Base-by-base conservation (phyloP, 2,329 filamentous ascomycete species). In the Alternaria viburni region DNA sequence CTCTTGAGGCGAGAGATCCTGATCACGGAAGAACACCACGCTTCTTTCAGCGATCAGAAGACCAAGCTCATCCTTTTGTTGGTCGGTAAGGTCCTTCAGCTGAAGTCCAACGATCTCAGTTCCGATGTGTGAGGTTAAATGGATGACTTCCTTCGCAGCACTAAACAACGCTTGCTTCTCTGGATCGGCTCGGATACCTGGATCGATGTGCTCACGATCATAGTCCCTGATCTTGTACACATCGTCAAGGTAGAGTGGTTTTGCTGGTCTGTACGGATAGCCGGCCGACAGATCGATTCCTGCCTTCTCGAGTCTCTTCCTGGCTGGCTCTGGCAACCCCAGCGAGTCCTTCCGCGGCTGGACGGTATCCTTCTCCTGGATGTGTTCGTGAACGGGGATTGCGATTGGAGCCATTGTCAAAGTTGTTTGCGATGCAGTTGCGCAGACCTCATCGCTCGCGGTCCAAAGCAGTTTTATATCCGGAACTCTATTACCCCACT, bases 191-290 rank as follows among this genome's bases (percentile, higher is more conserved):
- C 90, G 85, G 77, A 78, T 77, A 66, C 64, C 74, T 54, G 65
- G 79, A 73, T 68, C 81, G 62, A 73, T 77, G 71, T 68, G 69
- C 69, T 74, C 66, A 72, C 72, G 71, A 54, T 75, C 73, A 44
- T 74, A 74, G 75, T 87, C 83, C 17, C 90, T 82, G 73, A 93
- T 90, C 51, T 86, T 87, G 78, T 87, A 88, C 4, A 90, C 88
- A 67, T 93, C 90, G 60, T 93, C 87, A 0, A 92, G 81, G 69
- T 89, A 93, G 1, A 92, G 80, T 0, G 91, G 90, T 51, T 85
- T 84, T 0, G 87, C 85, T 1, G 90, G 90, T 0, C 90, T 86
- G 70, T 92, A 92, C 0, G 91, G 91, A 67, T 93, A 93, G 0
- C 90, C 91, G 1, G 87, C 80, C 1, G 88, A 90, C 3, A 93